These are phyloP conservation scores for Phytophthora uliginosa DNA, from an alignment of 352 stramenopile species.

Conservation along the genomic window DNA sequence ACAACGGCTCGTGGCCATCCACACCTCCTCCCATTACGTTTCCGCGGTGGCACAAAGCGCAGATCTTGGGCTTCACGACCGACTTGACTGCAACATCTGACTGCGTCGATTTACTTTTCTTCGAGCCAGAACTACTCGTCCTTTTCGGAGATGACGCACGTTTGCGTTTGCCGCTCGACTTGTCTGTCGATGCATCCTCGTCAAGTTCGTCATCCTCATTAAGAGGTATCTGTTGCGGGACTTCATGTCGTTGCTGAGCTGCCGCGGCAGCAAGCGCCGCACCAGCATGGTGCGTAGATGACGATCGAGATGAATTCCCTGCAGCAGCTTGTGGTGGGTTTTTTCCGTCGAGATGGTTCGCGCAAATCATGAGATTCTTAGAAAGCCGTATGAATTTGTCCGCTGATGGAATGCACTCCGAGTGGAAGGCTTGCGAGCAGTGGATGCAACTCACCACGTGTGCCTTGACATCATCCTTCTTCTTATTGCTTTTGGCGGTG, in stretches of 20 bases:
- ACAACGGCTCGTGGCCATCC: conserved; percentile 8
- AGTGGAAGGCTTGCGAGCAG: conserved; percentile 85
- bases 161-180: conserved; percentile 43
- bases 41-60: conserved; percentile 67
- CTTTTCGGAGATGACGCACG: conserved; percentile 27
- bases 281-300: conserved; percentile 16
- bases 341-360: conserved; percentile 78
- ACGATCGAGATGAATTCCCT: conserved; percentile 3
- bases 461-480: conserved; percentile 27
- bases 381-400: conserved; percentile 89
- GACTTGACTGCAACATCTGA: conserved; percentile 10
- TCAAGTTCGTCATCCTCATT: conserved; percentile 44
- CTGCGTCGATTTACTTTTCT: conserved; percentile 33
- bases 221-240: conserved; percentile 38
- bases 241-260: conserved; percentile 35
- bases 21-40: conserved; percentile 45
- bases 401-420: conserved; percentile 78
- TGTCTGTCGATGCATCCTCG: conserved; percentile 12
- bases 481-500: conserved; percentile 51
- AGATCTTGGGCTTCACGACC: conserved; percentile 51
- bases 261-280: conserved; percentile 26
- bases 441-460: conserved; percentile 89
- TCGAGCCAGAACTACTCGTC: conserved; percentile 16
- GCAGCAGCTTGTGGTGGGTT: conserved; percentile 30
- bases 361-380: conserved; percentile 90